Evolutionary conservation across 1,284 basidiomycete genomes (phyloP), one percentile per base, ranked within the genome.

Genomic region (Meira miltonrushii): DNA sequence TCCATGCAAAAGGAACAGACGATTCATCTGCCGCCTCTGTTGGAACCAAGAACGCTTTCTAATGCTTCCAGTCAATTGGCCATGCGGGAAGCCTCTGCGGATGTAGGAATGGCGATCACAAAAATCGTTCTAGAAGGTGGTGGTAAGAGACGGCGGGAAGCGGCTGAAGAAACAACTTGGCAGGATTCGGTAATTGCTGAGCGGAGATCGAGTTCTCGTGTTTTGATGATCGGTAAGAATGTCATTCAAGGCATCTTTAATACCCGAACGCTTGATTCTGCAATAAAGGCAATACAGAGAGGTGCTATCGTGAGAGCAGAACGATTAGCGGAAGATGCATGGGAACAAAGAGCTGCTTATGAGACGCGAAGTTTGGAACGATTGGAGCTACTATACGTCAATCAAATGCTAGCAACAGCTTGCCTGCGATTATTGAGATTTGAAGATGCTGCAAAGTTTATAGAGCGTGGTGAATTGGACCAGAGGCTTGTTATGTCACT

Each of bases 1-100:
- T 61, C 58, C 1, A 58, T 70, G 48, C 54, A 65, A 9, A 64
- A 54, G 51, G 57, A 71, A 4, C 65, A 69, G 43, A 64, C 55
- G 10, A 19, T 70, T 10, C 60, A 61, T 7, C 55, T 74, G 2
- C 65, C 69, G 4, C 62, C 66, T 12, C 58, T 61, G 13, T 47
- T 74, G 25, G 68, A 72, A 49, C 67, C 73, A 6, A 64, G 75
- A 12, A 64, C 69, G 50, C 60, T 77, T 2, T 41, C 57, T 17
- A 17, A 43, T 12, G 57, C 49, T 21, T 13, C 38, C n/a, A 28
- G 17, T 12, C 11, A 21, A 13, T 25, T 58, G 19, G 54, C 15
- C 15, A 23, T 56, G 17, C 12, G 17, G 19, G 54, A 51, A 33
- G 12, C 17, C 8, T n/a, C 15, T 19, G 21, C n/a, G 7, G 17